Percentiles rank a stretch among this genome's conserved stretches.
These are phyloP conservation scores for Podila horticola DNA, from an alignment of 192 early-diverging fungal genomes.

Conservation along the genomic window DNA sequence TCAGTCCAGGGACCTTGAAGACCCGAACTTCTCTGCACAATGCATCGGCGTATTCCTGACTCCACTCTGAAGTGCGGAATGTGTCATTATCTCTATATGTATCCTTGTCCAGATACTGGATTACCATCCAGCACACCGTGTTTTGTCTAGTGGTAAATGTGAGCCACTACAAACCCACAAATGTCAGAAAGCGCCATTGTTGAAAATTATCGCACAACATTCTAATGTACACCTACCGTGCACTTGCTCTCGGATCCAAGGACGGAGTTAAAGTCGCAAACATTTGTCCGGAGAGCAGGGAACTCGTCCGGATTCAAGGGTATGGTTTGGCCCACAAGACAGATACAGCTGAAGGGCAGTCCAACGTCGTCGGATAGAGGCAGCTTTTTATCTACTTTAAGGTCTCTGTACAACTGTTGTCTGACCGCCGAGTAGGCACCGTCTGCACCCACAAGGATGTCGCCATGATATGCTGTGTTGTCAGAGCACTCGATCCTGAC, in stretches of 20 bases:
- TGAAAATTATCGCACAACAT: background rate
- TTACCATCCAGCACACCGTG: slow-evolving; percentile 18
- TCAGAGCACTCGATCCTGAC: background rate
- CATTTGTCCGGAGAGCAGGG: background rate
- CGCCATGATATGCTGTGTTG: background rate
- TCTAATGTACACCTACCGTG: background rate
- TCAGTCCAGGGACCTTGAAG: background rate
- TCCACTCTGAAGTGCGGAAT: slow-evolving; percentile 7
- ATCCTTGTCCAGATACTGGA: slow-evolving; percentile 1
- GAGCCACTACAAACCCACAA: background rate
- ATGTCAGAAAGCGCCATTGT: background rate
- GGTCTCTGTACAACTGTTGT: slow-evolving; percentile 4
- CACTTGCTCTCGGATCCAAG: background rate
- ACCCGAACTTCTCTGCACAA: slow-evolving; percentile 9
- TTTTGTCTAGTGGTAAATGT: slow-evolving; percentile 5
- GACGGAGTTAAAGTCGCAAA: background rate
- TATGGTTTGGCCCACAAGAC: slow-evolving; percentile 10
- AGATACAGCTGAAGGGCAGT: background rate
- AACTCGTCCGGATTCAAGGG: slow-evolving; percentile 3
- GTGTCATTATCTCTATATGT: background rate
- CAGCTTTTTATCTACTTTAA: background rate
- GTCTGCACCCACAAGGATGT: slow-evolving; percentile 2
- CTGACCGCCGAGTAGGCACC: slow-evolving; percentile 12
- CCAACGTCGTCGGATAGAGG: background rate
- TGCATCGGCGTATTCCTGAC: slow-evolving; percentile 3